A percentile compares a stretch with the other conserved stretches of the same genome.
Evolutionary conservation across 148 eudicot genomes (phyloP).

Genomic region (Agrostemma githago): DNA sequence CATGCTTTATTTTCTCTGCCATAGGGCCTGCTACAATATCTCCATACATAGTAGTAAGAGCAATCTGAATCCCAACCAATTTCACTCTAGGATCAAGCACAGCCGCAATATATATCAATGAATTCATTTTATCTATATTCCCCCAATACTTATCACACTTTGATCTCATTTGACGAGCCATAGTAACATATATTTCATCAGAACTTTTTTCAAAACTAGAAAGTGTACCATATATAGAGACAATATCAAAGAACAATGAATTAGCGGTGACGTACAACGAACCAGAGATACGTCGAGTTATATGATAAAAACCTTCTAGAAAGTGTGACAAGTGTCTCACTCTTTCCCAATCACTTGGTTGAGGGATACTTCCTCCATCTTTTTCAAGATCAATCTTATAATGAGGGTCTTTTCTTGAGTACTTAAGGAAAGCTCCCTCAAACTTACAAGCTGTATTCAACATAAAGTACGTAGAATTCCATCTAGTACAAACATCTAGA

Average conservation of each 20-base stretch:
- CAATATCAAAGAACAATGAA: conserved; percentile 1
- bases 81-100: background rate
- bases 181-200: background rate
- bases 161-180: background rate
- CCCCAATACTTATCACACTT: conserved; percentile 14
- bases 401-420: background rate
- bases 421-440: background rate
- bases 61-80: background rate
- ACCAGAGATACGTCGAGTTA: background rate
- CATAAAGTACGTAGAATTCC: background rate
- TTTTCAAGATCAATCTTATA: background rate
- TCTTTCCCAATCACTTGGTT: background rate
- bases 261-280: conserved; percentile 2
- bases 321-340: background rate
- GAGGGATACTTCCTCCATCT: too few species aligned
- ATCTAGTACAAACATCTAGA: conserved; percentile 5
- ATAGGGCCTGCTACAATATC: too few species aligned
- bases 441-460: background rate
- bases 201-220: background rate
- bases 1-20: too few species aligned
- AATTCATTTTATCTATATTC: background rate
- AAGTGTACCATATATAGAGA: background rate
- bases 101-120: background rate
- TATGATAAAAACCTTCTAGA: background rate
- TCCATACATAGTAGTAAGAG: background rate